Evolutionary conservation across 2,329 filamentous ascomycete species (phyloP).

Genomic region (Bipolaris gigantea): DNA sequence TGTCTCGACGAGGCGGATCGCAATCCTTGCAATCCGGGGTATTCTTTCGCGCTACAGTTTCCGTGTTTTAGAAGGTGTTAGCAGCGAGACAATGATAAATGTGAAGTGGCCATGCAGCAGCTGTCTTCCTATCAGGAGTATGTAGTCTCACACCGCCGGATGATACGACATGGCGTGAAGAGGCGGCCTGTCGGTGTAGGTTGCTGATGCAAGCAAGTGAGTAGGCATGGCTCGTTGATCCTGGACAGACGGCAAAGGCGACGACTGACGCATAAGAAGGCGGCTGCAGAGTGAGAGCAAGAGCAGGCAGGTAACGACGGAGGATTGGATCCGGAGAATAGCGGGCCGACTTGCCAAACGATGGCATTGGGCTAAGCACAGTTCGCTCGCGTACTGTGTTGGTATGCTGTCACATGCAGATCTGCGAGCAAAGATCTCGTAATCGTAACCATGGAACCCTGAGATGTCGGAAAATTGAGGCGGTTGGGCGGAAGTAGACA

Average conservation of each 20-base stretch:
- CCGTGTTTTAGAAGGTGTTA: too few species aligned
- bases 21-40: too few species aligned
- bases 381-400: conserved; percentile 7
- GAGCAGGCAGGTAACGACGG: neutral
- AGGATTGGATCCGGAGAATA: conserved; percentile 18
- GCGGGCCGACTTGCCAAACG: conserved; percentile 20
- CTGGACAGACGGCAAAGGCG: neutral
- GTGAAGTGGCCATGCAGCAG: neutral
- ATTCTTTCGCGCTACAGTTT: too few species aligned
- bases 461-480: conserved; percentile 8
- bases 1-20: too few species aligned
- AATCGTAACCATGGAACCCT: conserved; percentile 23
- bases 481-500: neutral
- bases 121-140: too few species aligned
- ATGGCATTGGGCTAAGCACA: conserved; percentile 10
- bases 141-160: neutral
- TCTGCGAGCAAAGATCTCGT: conserved; percentile 25
- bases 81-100: neutral
- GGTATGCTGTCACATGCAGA: conserved; percentile 28
- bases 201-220: neutral
- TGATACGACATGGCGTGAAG: neutral
- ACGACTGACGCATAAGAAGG: neutral
- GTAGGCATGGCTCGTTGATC: neutral
- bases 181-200: neutral
- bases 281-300: neutral